Evolutionary conservation across 2,329 filamentous ascomycete species (phyloP).

Genomic region (Fusarium pseudograminearum): DNA sequence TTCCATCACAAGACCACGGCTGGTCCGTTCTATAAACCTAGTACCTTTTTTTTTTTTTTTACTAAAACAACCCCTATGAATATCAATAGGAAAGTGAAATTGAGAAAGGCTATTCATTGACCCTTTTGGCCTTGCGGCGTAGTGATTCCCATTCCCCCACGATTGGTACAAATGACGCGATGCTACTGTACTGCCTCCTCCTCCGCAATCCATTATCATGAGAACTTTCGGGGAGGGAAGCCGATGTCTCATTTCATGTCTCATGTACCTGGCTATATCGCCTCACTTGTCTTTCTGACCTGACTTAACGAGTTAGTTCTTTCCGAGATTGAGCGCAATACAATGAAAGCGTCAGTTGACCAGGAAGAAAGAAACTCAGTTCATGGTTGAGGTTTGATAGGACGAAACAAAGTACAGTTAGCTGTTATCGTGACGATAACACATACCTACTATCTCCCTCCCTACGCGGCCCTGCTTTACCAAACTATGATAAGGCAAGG

Average conservation of each 20-base stretch:
- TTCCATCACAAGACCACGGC: conserved; percentile 47
- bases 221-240: conserved; percentile 14
- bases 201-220: conserved; percentile 22
- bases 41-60: conserved; percentile 28
- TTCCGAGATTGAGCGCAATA: background rate
- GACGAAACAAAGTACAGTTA: background rate
- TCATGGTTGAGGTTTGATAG: background rate
- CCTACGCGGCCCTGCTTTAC: conserved; percentile 8
- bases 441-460: conserved; percentile 5
- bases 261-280: conserved; percentile 26
- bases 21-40: conserved; percentile 33
- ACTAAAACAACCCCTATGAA: conserved; percentile 42
- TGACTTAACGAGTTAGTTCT: background rate
- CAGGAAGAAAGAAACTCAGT: conserved; percentile 2
- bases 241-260: conserved; percentile 40
- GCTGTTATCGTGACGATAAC: conserved; percentile 1
- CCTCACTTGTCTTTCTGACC: conserved; percentile 2
- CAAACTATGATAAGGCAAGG: conserved; percentile 22
- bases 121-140: conserved; percentile 23
- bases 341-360: conserved; percentile 13
- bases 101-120: conserved; percentile 1
- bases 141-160: conserved; percentile 43
- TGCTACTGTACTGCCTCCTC: conserved; percentile 29
- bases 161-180: conserved; percentile 45
- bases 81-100: background rate